These are phyloP conservation scores for Starmerella apis DNA, from an alignment of 805 yeast species.

Conservation along the genomic window DNA sequence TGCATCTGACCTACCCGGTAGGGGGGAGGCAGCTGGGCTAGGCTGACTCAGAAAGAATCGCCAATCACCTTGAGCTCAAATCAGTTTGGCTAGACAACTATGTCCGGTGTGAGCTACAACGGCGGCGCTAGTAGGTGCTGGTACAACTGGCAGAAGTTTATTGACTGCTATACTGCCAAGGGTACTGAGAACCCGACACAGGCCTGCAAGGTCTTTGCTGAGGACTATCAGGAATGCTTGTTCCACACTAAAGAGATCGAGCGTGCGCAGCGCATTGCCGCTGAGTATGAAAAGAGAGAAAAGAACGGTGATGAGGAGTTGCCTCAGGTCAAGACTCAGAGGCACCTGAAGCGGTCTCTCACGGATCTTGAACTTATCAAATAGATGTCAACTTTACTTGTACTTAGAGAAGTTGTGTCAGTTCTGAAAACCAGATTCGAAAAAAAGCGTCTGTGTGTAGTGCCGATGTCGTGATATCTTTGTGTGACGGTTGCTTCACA, in stretches of 20 bases:
- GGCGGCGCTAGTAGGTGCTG: constrained; percentile 43
- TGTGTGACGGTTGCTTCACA: too few species aligned
- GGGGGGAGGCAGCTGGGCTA: too few species aligned
- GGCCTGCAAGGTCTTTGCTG: constrained; percentile 37
- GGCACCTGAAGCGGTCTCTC: constrained; percentile 22
- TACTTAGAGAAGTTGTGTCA: not conserved
- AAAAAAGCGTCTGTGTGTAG: too few species aligned
- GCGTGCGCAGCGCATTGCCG: constrained; percentile 28
- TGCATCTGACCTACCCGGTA: too few species aligned
- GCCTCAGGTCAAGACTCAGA: constrained; percentile 22
- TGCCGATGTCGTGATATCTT: too few species aligned
- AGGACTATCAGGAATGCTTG: constrained; percentile 43
- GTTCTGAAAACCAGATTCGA: not conserved
- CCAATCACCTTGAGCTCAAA: not conserved
- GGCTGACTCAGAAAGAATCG: not conserved
- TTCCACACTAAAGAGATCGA: constrained; percentile 38
- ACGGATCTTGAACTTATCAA: constrained; percentile 19
- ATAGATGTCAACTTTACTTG: not conserved
- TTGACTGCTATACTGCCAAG: constrained; percentile 39
- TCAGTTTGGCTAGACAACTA: constrained; percentile 4
- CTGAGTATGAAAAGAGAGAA: constrained; percentile 26
- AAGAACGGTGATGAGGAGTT: constrained; percentile 24
- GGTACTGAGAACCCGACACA: constrained; percentile 30
- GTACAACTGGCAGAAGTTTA: constrained; percentile 38
- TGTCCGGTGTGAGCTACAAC: constrained; percentile 25